Base-by-base conservation (phyloP, 2,329 filamentous ascomycete species). In the Microcyclosporella mali region DNA sequence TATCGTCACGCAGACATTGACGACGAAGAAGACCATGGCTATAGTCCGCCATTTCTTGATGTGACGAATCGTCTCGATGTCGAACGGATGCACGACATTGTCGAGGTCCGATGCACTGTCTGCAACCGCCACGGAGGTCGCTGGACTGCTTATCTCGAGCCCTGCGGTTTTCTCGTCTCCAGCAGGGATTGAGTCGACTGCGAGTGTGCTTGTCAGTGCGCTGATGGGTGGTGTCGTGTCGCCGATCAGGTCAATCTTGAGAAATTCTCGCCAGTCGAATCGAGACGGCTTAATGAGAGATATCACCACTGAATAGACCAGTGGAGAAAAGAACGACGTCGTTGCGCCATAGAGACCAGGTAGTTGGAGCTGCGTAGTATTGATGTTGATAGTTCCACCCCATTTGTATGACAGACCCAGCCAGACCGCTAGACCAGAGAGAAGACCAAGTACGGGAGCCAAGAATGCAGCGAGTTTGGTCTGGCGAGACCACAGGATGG, bases 191-290 rank as follows among this genome's bases (percentile, higher is more conserved):
- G 37, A 7, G 4, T 36, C 15, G 11, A 34, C 7, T 11, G 38
- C 27, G 6, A 41, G 14, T 6, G 19, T 39, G 21, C 40, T 43
- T 6, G 35, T 29, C 6, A 11, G 9, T 11, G 33, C 28, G 35
- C 45, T 48, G 12, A 16, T 14, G 15, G 43, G 12, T 9, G 47
- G 7, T 52, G 56, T 44, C 37, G 42, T 49, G 27, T 72, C 67
- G 28, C 70, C 66, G 11, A 66, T 65, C 0, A 73, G 62, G 41
- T 73, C 70, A 12, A 74, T 68, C 27, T 68, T 62, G 1, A 74
- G 57, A 47, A 73, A 74, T 37, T 70, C 61, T 19, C 64, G 57
- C 67, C 67, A 70, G 53, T 70, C 68, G 34, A 70, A 70, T 3
- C 61, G 37, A 14, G 40, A 43, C 9, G 58, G 56, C 40, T 48